Percentiles rank a stretch among this genome's conserved stretches.
Conservation (phyloP, 2,329 filamentous ascomycete species). For the Ophiostoma ips region DNA sequence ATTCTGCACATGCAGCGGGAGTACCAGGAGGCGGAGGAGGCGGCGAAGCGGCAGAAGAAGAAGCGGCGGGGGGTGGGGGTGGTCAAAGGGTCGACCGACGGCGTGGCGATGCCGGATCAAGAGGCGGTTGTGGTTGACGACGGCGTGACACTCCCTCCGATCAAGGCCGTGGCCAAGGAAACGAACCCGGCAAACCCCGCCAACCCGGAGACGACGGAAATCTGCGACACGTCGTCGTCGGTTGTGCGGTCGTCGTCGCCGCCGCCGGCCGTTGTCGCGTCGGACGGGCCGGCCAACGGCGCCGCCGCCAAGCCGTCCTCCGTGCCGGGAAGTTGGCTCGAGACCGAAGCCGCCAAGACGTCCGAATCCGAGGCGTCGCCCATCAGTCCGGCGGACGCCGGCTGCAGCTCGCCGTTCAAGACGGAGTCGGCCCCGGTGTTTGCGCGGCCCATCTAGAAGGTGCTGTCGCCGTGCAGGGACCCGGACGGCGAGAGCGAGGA, state of each 20-base stretch:
- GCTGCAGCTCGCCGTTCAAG: conserved; percentile 8
- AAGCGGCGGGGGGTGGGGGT: not conserved
- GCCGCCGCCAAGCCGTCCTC: not conserved
- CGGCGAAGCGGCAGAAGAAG: conserved; percentile 19
- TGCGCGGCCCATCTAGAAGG: conserved; percentile 1
- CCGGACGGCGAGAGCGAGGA: too few relatives aligned
- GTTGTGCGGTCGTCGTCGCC: conserved; percentile 1
- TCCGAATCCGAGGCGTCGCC: not conserved
- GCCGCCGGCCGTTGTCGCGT: not conserved
- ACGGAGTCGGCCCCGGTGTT: conserved; percentile 3
- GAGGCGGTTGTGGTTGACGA: too few relatives aligned
- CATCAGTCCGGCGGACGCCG: not conserved
- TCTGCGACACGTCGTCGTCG: not conserved
- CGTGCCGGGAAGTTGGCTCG: too few relatives aligned
- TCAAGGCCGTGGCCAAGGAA: not conserved
- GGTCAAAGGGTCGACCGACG: too few relatives aligned
- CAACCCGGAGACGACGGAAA: not conserved
- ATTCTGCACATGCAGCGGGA: conserved; percentile 49
- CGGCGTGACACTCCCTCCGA: not conserved
- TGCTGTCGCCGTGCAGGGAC: not conserved
- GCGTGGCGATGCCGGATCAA: too few relatives aligned
- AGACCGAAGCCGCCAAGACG: not conserved
- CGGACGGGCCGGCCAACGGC: not conserved
- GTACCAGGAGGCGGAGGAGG: conserved; percentile 33
- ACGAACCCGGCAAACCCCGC: not conserved